Conservation (phyloP, 495 filamentous ascomycete genomes). For the Annulohypoxylon maeteangense region DNA sequence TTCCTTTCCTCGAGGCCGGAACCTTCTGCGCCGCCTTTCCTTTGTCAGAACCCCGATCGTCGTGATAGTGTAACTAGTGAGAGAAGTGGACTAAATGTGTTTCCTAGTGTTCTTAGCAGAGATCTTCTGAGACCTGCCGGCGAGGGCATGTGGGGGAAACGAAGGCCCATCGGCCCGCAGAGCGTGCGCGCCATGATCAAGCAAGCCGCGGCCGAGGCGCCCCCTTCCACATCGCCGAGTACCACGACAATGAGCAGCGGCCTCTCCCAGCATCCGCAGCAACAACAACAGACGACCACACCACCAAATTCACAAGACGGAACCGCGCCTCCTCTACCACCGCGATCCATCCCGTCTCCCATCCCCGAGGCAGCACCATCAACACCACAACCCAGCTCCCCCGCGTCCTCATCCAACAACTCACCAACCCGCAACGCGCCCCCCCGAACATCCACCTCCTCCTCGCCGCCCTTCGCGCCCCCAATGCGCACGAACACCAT, state of each 20-base stretch:
- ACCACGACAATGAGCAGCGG: conserved; percentile 1
- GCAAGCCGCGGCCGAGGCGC: conserved; percentile 34
- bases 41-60: not conserved
- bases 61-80: conserved; percentile 19
- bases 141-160: conserved; percentile 48
- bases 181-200: conserved; percentile 49
- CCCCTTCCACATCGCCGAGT: conserved; percentile 6
- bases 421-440: not conserved
- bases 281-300: not conserved
- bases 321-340: conserved; percentile 4
- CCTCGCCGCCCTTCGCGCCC: not conserved
- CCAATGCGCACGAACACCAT: not conserved
- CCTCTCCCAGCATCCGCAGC: not conserved
- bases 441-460: not conserved
- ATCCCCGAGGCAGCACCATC: not conserved
- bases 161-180: conserved; percentile 45
- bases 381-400: not conserved
- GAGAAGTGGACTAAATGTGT: conserved; percentile 4
- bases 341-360: conserved; percentile 15
- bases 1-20: conserved; percentile 8
- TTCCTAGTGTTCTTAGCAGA: conserved; percentile 45
- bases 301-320: not conserved
- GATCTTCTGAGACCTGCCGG: conserved; percentile 45
- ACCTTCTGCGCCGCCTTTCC: not conserved
- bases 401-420: not conserved